Conservation (phyloP, 257 asterid species). For the Nicotiana benthamiana region DNA sequence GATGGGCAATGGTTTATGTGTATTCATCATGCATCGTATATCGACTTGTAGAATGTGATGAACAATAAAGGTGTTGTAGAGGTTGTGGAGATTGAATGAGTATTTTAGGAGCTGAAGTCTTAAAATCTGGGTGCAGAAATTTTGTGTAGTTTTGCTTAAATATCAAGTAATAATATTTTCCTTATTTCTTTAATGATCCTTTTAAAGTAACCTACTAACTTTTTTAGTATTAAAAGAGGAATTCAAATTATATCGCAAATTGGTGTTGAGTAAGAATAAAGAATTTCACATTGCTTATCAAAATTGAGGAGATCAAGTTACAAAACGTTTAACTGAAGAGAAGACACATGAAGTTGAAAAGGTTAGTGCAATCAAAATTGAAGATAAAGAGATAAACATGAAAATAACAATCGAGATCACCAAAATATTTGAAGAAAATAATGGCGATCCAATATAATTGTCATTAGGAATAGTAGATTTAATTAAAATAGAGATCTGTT, state of each 20-base stretch:
- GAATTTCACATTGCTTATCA: too few species aligned
- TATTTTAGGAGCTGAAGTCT: background rate
- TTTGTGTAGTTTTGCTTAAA: background rate
- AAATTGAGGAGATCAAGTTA: too few species aligned
- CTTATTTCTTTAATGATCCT: background rate
- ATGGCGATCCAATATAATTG: too few species aligned
- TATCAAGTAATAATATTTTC: too few species aligned
- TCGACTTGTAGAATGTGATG: slow-evolving; percentile 41
- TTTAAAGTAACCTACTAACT: background rate
- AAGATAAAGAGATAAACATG: too few species aligned
- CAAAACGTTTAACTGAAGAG: too few species aligned
- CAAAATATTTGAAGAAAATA: too few species aligned
- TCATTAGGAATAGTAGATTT: too few species aligned
- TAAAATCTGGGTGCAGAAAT: background rate
- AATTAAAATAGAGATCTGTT: too few species aligned
- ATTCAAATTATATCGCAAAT: background rate
- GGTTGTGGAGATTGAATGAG: background rate
- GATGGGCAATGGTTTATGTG: slow-evolving; percentile 87
- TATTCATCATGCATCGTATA: slow-evolving; percentile 79
- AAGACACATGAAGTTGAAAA: too few species aligned
- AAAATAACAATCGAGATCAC: too few species aligned
- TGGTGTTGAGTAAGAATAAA: background rate
- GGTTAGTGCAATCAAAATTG: too few species aligned
- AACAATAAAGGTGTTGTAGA: background rate
- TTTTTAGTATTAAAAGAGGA: background rate